Conservation (phyloP, 306 rosid species). For the Cicer cuneatum region DNA sequence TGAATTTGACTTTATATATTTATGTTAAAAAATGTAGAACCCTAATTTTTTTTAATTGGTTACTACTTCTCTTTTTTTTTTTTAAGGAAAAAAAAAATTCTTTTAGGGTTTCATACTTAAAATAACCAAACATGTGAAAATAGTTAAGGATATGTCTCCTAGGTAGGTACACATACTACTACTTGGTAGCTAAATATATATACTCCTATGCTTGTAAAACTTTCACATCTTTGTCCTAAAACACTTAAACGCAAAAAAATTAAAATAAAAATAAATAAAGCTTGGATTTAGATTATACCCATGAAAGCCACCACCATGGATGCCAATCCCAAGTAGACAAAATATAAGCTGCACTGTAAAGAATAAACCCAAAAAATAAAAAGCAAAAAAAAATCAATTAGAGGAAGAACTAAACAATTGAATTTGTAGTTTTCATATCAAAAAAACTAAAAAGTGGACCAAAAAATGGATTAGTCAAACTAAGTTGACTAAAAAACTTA, state of each 20-base stretch:
- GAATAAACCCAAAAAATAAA: constrained; percentile 20
- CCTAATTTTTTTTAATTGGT: background rate
- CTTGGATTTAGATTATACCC: constrained; percentile 68
- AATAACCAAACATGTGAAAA: background rate
- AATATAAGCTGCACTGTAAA: constrained; percentile 89
- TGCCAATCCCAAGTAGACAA: constrained; percentile 94
- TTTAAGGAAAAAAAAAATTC: background rate
- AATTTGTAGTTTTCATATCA: background rate
- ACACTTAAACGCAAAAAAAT: constrained; percentile 49
- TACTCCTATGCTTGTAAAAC: background rate
- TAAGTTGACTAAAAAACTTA: constrained; percentile 17
- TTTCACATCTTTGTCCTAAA: constrained; percentile 39
- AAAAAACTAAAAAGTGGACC: background rate
- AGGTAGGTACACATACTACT: background rate
- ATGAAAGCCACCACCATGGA: constrained; percentile 82
- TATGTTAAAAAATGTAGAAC: background rate
- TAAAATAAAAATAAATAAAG: constrained; percentile 4
- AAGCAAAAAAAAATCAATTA: background rate
- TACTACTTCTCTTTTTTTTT: background rate
- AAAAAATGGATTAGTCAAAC: background rate
- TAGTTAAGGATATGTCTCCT: background rate
- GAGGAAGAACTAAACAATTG: background rate
- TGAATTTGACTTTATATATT: too few relatives aligned
- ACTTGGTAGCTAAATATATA: background rate
- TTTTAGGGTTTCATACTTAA: constrained; percentile 26